Base-by-base conservation (phyloP, 805 yeast genomes). In the Ogataea glucozyma region DNA sequence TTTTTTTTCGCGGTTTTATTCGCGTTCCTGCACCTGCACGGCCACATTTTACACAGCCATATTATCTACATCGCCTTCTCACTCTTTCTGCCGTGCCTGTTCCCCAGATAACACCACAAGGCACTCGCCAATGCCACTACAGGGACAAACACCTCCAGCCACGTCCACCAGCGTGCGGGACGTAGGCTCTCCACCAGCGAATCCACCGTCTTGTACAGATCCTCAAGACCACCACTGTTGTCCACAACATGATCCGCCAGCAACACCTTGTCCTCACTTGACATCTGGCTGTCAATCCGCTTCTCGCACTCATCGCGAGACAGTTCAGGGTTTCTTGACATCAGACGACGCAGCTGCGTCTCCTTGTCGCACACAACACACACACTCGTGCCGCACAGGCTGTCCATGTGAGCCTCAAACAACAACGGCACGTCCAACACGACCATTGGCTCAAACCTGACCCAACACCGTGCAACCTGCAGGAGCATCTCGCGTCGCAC, bases 361-460 rank as follows among this genome's bases (percentile, higher is more conserved):
- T 75, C 73, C 16, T 66, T 67, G 10, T 70, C 67, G 50, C 95
- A 85, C 0, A 82, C 63, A 0, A 90, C 88, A 12, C 86, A 81
- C 3, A 91, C 61, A 0, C 83, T 76, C 8, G 69, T 59, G 0
- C 93, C 95, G 60, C 98, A 91, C 18, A 83, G 65, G 34, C 60
- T 54, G 57, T 88, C 81, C 52, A 91, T 69, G 1, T 80, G 78
- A 26, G 88, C 75, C 61, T 93, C 99, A 62, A 87, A 93, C 14
- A 93, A 67, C 27, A 93, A 67, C 1, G 99, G 99, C 2, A 95
- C 91, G 57, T 93, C 99, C 37, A 93, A 64, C 0, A 93, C 66
- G 3, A 88, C 89, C 57, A 88, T 53, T 11, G 70, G 61, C 32
- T 78, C 58, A 11, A 88, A 79, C 8, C 60, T 48, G 11, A 88